Base-by-base conservation (phyloP, 2,329 filamentous ascomycete species). In the Blumeria hordei region DNA sequence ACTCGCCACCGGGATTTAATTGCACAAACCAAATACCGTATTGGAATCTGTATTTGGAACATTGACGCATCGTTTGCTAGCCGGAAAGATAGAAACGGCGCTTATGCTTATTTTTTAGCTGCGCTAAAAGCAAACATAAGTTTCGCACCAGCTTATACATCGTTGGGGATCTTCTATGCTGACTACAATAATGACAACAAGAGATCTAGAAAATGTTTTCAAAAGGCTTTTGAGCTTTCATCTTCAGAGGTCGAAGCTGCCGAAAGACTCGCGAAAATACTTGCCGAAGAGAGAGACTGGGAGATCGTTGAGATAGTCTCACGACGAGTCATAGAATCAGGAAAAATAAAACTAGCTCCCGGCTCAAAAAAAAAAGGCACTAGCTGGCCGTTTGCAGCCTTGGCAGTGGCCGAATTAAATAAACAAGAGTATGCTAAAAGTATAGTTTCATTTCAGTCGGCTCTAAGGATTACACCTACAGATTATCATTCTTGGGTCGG, bases 401-500 rank as follows among this genome's bases (percentile, higher is more conserved):
- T 98, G 1, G 92, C 93, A 32, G 87, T 94, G 14, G 90, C 94
- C 0, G 87, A 96, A 66, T 76, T 96, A 65, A 95, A 94, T 69
- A 92, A 87, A 65, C 87, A 93, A 65, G 87, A 94, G 57, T 96
- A 90, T 62, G 72, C 81, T 60, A 84, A 86, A 64, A 88, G 88
- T 37, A 88, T 96, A 55, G 81, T 90, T 8, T 94, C 87, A 0
- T 98, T 96, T 66, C 85, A 96, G 63, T 80, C 86, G 1, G 88
- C 92, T 10, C 72, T 98, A 36, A 76, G 90, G 54, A 85, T 94
- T 51, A 78, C 80, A 1, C 87, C 88, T 0, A 72, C 81, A 44
- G 87, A 96, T 67, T 96, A 96, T 64, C 84, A 98, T 68, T 94
- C 86, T 0, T 98, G 90, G 79, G 85, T 98, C 28, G 92, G 92